phyloP scores from a whole-genome alignment of 257 asterid species.

The Capsicum rhomboideum region DNA sequence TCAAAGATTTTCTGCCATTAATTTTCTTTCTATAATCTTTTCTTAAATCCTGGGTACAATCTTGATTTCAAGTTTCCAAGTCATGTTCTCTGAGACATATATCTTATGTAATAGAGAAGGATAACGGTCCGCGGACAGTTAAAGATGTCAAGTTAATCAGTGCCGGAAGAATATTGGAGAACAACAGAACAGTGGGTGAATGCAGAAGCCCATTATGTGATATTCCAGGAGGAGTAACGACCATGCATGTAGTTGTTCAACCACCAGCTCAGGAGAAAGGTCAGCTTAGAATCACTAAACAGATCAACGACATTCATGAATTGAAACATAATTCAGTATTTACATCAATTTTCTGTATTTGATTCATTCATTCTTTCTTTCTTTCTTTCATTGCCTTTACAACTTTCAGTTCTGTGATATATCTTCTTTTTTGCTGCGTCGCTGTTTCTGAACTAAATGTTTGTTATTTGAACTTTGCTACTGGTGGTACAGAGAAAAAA shows the following conservation, averaged over 20 bases:
- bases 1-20: background rate
- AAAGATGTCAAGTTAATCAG: conserved; percentile 80
- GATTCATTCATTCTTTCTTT: too few relatives aligned
- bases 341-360: background rate
- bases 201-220: conserved; percentile 72
- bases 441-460: background rate
- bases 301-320: background rate
- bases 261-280: conserved; percentile 63
- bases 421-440: background rate
- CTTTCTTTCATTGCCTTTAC: background rate
- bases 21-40: background rate
- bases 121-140: conserved; percentile 57
- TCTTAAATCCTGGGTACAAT: background rate
- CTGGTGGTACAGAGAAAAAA: conserved; percentile 44
- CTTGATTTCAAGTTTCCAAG: background rate
- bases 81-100: background rate
- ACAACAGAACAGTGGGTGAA: conserved; percentile 66
- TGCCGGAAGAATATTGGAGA: conserved; percentile 82
- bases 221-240: conserved; percentile 69
- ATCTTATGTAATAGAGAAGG: conserved; percentile 44
- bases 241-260: conserved; percentile 86
- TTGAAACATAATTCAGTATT: background rate
- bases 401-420: background rate
- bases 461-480: conserved; percentile 1
- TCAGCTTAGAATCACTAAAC: conserved; percentile 7